Evolutionary conservation across 2,329 filamentous ascomycete species (phyloP), one percentile per base, ranked within the genome.

Genomic region (Reticulascus tulasneorum): DNA sequence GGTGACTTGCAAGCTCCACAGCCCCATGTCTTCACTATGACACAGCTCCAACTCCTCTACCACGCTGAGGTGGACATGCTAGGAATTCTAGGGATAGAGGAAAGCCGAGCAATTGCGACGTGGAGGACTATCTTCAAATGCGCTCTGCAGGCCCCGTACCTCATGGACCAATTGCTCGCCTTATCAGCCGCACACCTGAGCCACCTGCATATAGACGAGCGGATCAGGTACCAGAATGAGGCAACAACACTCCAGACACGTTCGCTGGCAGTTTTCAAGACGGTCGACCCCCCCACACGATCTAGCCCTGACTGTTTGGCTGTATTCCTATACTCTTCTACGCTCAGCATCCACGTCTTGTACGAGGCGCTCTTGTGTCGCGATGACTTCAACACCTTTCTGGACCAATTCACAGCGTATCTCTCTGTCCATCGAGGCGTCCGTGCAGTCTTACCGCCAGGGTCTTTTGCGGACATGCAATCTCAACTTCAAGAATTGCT

Each of bases 141-240:
- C n/a, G 35, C 38, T 6, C 16, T 38, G 6, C 47, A 54, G 20
- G 53, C 55, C 4, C 69, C 66, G 2, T 73, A 67, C 36, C 58
- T 71, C 5, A 62, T 73, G 42, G 66, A 73, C 37, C 58, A 70
- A 44, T 30, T 71, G 6, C 58, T 74, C 9, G 69, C 67, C 24
- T 44, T 69, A 29, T 58, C 66, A 10, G 67, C 69, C 5, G 53
- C 67, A 4, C 66, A 74, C 38, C 44, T 56, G 30, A 61, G 59
- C 37, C 55, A 50, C 4, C 44, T 58, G 3, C 50, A 51, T 6
- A 32, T 48, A 10, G 26, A 48, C 13, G 44, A 1, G 47, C 47
- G 12, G 45, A 50, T 8, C 8, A 48, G 43, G 16, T 62, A 62
- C 28, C 56, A 55, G 11, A 54, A 57, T 32, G 57, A 62, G 23